Evolutionary conservation across 2,329 filamentous ascomycete species (phyloP).

Genomic region (Clonostachys rosea): DNA sequence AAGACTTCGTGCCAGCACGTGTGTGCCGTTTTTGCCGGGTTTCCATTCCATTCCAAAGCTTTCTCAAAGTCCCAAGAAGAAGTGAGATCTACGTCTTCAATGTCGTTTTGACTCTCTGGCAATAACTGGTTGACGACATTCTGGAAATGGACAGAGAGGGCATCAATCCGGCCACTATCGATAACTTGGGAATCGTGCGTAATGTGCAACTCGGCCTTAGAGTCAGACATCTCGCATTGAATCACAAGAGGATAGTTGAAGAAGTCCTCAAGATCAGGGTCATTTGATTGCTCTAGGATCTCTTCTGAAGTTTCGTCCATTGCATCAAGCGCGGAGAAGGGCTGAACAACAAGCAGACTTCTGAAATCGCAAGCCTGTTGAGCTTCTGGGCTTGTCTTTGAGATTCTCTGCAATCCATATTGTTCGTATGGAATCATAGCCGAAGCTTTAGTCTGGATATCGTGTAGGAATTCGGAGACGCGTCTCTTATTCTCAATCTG

Average conservation of each 20-base stretch:
- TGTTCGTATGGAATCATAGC: constrained; percentile 1
- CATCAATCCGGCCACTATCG: neutral
- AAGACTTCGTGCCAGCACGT: constrained; percentile 28
- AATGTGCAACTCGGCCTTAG: neutral
- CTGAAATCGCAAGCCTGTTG: constrained; percentile 3
- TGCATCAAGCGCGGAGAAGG: neutral
- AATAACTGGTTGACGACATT: constrained; percentile 1
- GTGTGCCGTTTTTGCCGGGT: no score
- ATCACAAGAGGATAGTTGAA: constrained; percentile 5
- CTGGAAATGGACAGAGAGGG: constrained; percentile 2
- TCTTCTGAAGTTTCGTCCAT: no score
- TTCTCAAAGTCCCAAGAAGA: constrained; percentile 1
- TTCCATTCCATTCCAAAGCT: neutral
- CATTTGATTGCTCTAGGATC: neutral
- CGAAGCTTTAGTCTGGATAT: constrained; percentile 2
- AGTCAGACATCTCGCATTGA: neutral
- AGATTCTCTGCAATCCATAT: constrained; percentile 9
- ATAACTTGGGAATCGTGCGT: constrained; percentile 1
- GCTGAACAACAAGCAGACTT: constrained; percentile 2
- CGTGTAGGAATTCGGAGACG: constrained; percentile 4
- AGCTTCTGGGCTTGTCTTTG: constrained; percentile 3
- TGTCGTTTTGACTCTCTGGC: neutral
- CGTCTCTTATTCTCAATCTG: constrained; percentile 1
- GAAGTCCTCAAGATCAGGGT: neutral
- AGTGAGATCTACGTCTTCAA: neutral